Conservation (phyloP, 2,329 filamentous ascomycete genomes). For the Ascochyta viciae-villosae region DNA sequence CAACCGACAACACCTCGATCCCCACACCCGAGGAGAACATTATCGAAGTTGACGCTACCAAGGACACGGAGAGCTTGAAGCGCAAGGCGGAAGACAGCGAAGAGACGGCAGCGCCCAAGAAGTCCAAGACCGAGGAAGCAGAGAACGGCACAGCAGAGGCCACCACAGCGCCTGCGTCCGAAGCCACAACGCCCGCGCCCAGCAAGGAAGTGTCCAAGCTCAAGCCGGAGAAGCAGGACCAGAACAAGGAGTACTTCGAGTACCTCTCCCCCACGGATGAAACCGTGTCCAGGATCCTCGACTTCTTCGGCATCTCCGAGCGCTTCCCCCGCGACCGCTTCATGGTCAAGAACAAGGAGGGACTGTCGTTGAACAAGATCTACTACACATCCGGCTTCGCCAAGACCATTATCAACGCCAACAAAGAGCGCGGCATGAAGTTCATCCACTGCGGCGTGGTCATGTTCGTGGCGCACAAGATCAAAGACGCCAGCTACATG, state of each 20-base stretch:
- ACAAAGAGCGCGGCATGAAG: constrained; percentile 90
- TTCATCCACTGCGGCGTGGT: constrained; percentile 97
- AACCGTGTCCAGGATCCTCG: constrained; percentile 77
- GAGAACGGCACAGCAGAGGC: constrained; percentile 21
- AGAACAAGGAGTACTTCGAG: constrained; percentile 87
- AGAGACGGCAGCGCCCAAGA: constrained; percentile 38
- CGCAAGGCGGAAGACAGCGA: constrained; percentile 51
- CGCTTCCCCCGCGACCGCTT: constrained; percentile 91
- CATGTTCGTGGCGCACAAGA: constrained; percentile 74
- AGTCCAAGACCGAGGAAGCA: constrained; percentile 40
- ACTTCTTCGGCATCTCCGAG: constrained; percentile 83
- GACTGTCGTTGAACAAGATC: constrained; percentile 88
- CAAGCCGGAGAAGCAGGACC: constrained; percentile 58
- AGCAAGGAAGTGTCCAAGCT: constrained; percentile 37
- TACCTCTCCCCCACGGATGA: constrained; percentile 78
- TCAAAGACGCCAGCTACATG: constrained; percentile 96
- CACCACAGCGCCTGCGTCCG: constrained; percentile 24
- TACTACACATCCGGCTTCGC: constrained; percentile 92
- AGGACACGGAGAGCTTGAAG: constrained; percentile 41
- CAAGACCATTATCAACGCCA: constrained; percentile 82
- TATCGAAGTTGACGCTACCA: constrained; percentile 31
- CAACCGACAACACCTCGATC: constrained; percentile 24
- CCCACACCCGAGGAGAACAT: constrained; percentile 37
- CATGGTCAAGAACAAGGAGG: constrained; percentile 92
- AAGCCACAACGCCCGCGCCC: constrained; percentile 17